phyloP scores from a whole-genome alignment of 805 yeast genomes.

The Schwanniomyces occidentalis region DNA sequence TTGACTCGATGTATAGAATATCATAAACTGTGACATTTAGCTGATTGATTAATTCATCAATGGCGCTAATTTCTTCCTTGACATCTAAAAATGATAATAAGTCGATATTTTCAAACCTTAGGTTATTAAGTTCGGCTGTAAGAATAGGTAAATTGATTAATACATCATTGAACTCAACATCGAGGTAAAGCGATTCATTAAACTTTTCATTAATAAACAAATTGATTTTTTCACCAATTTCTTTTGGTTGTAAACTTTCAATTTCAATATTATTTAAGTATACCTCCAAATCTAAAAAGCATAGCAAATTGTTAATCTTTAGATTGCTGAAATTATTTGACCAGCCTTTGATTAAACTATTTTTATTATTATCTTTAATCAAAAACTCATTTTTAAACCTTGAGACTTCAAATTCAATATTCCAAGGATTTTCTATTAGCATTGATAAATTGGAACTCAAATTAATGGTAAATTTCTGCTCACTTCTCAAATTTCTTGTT shows the following conservation, averaged over 20 bases:
- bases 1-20: slow-evolving; percentile 28
- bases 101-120: slow-evolving; percentile 7
- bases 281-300: slow-evolving; percentile 6
- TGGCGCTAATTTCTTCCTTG: not conserved
- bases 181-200: slow-evolving; percentile 7
- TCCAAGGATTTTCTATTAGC: not conserved
- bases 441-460: slow-evolving; percentile 6
- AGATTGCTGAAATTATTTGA: slow-evolving; percentile 10
- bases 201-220: slow-evolving; percentile 7
- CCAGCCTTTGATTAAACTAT: slow-evolving; percentile 8
- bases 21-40: slow-evolving; percentile 15
- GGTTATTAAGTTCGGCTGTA: not conserved
- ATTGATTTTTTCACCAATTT: slow-evolving; percentile 16
- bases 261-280: slow-evolving; percentile 10
- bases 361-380: slow-evolving; percentile 5
- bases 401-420: slow-evolving; percentile 4
- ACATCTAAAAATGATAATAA: not conserved
- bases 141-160: slow-evolving; percentile 11
- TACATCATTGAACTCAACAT: slow-evolving; percentile 14
- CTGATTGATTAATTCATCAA: slow-evolving; percentile 6
- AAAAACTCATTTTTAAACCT: slow-evolving; percentile 8
- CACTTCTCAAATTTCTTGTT: not conserved
- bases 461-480: not conserved
- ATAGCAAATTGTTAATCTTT: slow-evolving; percentile 1
- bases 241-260: slow-evolving; percentile 9